Base-by-base conservation (phyloP, 495 filamentous ascomycete species). In the Cercophora newfieldiana region DNA sequence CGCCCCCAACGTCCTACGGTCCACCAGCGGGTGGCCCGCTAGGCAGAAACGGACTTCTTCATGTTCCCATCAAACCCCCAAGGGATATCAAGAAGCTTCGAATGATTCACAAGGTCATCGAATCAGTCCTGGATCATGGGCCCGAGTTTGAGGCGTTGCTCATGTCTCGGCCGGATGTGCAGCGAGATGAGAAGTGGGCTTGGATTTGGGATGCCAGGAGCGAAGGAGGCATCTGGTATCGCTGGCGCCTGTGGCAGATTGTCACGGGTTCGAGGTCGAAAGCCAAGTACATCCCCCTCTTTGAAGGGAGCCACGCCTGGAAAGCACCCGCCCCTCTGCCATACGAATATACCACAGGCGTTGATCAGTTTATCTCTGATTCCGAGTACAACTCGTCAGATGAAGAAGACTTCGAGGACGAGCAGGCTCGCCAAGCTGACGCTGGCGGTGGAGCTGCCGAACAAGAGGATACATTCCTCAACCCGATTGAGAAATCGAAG, bases 141-240 rank as follows among this genome's bases (percentile, higher is more conserved):
- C 89, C 91, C 0, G 91, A 96, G 74, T 96, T 97, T 63, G 95
- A 99, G 72, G 94, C 94, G 4, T 82, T 96, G 1, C 85, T 99
- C 2, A 97, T 98, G 95, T 89, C 86, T 37, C 82, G 89, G 19
- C 88, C 87, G 0, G 87, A 90, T 44, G 90, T 97, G 1, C 91
- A 94, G 67, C 81, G 78, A 25, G 90, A 97, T 44, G 90, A 94
- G 69, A 93, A 89, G 72, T 99, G 93, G 88, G 90, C 92, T 0
- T 99, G 92, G 91, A 76, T 99, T 3, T 99, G 90, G 89, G 91
- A 99, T 76, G 82, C 94, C 28, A 83, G 92, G 56, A 92, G 91
- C 69, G 77, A 87, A 58, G 89, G 88, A 7, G 91, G 90, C 7
- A 85, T 94, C 4, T 97, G 91, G 80, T 97, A 97, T 76, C 87